A percentile compares a stretch with the other conserved stretches of the same genome.
These are phyloP conservation scores for Bretschneidera sinensis DNA, from an alignment of 345 rosid genomes.

Conservation along the genomic window DNA sequence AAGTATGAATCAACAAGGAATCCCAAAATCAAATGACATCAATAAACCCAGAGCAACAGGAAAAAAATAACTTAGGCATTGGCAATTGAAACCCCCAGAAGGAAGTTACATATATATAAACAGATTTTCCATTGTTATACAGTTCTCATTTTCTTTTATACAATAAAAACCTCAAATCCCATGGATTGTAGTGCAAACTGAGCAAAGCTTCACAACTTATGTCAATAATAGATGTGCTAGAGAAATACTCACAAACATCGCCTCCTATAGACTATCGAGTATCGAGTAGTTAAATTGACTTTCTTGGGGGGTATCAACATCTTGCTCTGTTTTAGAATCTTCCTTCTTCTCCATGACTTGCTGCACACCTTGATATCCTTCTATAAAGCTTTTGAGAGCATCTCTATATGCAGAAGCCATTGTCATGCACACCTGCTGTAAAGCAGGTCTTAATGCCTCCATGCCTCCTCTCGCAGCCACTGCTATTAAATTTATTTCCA, in stretches of 20 bases:
- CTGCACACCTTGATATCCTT: constrained; percentile 79
- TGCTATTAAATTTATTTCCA: constrained; percentile 30
- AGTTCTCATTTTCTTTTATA: constrained; percentile 10
- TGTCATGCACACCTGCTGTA: constrained; percentile 85
- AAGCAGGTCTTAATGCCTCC: constrained; percentile 85
- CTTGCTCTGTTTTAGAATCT: constrained; percentile 23
- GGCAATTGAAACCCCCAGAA: not conserved
- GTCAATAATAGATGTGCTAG: not conserved
- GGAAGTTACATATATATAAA: constrained; percentile 3
- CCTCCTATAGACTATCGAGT: not conserved
- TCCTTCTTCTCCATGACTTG: constrained; percentile 56
- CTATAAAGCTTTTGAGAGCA: constrained; percentile 63
- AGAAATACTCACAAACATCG: not conserved
- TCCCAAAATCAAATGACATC: not conserved
- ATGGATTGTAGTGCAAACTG: not conserved
- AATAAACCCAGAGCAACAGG: constrained; percentile 1
- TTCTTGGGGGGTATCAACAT: not conserved
- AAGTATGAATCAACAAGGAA: constrained; percentile 1
- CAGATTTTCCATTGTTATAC: constrained; percentile 2
- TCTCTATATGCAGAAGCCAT: constrained; percentile 82
- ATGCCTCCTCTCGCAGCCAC: constrained; percentile 93
- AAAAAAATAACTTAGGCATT: constrained; percentile 2
- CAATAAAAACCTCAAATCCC: constrained; percentile 3
- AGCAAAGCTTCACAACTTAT: not conserved
- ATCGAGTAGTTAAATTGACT: not conserved